phyloP scores from a whole-genome alignment of 495 filamentous ascomycete species.

The Aspergillus saccharolyticus region DNA sequence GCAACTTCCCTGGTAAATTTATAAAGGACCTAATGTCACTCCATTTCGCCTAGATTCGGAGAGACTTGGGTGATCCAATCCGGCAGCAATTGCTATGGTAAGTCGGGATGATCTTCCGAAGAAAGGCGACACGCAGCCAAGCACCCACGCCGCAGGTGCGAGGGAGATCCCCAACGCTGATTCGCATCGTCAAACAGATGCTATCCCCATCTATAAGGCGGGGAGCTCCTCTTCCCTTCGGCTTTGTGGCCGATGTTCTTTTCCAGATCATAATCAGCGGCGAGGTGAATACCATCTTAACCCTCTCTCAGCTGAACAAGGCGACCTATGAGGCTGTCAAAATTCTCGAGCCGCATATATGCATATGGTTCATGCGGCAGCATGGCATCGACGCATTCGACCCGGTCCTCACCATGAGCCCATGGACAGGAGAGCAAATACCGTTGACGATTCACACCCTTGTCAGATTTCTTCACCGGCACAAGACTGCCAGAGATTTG shows the following conservation, averaged over 20 bases:
- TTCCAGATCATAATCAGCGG: constrained; percentile 29
- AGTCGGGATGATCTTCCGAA: constrained; percentile 6
- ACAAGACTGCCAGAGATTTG: constrained; percentile 18
- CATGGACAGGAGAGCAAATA: constrained; percentile 18
- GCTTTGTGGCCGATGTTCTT: constrained; percentile 26
- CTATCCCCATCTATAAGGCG: constrained; percentile 10
- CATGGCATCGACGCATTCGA: constrained; percentile 20
- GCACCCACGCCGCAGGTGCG: constrained; percentile 1
- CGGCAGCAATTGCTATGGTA: neutral
- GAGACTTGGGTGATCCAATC: neutral
- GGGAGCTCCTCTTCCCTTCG: constrained; percentile 15
- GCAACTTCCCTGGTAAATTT: neutral
- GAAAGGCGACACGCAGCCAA: neutral
- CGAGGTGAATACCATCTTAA: constrained; percentile 18
- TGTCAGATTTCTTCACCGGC: constrained; percentile 19
- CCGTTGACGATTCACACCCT: constrained; percentile 23
- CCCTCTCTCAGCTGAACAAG: constrained; percentile 24
- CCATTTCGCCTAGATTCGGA: neutral
- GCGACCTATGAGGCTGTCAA: constrained; percentile 27
- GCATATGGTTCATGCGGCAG: constrained; percentile 24
- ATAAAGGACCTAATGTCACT: constrained; percentile 1
- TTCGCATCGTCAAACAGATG: constrained; percentile 11
- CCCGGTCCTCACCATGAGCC: constrained; percentile 22
- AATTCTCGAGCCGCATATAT: constrained; percentile 24
- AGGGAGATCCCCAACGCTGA: constrained; percentile 1